Conservation (phyloP, 2,329 filamentous ascomycete genomes). For the Fragosphaeria purpurea region DNA sequence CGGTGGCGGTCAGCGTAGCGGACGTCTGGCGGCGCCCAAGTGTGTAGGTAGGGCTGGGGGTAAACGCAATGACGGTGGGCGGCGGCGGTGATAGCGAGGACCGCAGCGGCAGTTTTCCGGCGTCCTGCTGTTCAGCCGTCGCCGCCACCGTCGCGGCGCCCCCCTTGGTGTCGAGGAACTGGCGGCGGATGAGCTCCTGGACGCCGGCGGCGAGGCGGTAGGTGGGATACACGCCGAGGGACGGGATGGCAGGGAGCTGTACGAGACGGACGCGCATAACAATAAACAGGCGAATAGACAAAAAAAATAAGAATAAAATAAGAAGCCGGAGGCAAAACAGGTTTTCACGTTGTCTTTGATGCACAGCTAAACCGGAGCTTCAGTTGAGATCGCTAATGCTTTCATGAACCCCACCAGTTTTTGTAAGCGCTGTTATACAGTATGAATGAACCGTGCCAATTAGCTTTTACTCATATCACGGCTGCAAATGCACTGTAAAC, state of each 20-base stretch:
- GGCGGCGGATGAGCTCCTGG: slow-evolving; percentile 29
- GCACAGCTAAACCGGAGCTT: no score
- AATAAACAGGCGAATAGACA: neutral
- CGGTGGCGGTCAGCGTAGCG: slow-evolving; percentile 32
- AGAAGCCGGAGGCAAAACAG: no score
- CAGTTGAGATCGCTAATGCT: no score
- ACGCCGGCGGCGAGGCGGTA: slow-evolving; percentile 28
- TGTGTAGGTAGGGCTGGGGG: slow-evolving; percentile 76
- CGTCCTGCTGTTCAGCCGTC: neutral
- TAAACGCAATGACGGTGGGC: slow-evolving; percentile 72
- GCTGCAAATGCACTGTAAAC: neutral
- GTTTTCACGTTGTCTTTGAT: no score
- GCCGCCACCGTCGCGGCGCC: neutral
- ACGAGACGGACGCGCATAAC: slow-evolving; percentile 28
- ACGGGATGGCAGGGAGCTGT: slow-evolving; percentile 22
- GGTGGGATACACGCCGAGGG: slow-evolving; percentile 19
- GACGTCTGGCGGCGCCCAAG: slow-evolving; percentile 68
- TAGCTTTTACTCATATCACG: neutral
- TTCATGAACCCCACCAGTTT: no score
- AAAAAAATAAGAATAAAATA: no score
- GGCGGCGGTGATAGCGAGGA: slow-evolving; percentile 33
- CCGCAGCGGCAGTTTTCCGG: no score
- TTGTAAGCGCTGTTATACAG: no score
- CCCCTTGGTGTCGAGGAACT: slow-evolving; percentile 50
- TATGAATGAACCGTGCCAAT: neutral